Evolutionary conservation across 192 early-diverging fungal species (phyloP).

Genomic region (Chytriomyces sp.): DNA sequence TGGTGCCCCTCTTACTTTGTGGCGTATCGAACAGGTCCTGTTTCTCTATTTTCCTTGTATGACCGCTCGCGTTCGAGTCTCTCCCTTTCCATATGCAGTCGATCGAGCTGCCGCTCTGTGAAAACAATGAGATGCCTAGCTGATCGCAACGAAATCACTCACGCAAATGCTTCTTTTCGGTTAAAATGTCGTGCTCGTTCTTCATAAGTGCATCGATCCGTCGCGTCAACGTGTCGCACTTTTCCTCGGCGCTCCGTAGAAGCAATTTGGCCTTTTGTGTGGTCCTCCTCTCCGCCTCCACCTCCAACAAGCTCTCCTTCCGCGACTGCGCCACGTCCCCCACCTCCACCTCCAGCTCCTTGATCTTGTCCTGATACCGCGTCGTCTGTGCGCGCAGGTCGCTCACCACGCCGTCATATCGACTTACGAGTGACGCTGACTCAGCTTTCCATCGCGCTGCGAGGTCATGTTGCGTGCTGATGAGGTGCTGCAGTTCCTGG

Average conservation of each 20-base stretch:
- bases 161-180: constrained; percentile 44
- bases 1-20: not conserved
- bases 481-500: constrained; percentile 44
- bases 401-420: constrained; percentile 35
- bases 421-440: constrained; percentile 4
- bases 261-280: constrained; percentile 12
- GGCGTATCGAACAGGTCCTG: not conserved
- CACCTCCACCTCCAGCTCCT: constrained; percentile 33
- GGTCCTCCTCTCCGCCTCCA: constrained; percentile 42
- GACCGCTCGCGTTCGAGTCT: constrained; percentile 33
- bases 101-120: constrained; percentile 48
- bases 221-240: constrained; percentile 25
- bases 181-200: constrained; percentile 40
- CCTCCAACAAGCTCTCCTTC: constrained; percentile 31
- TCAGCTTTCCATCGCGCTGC: constrained; percentile 38
- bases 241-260: constrained; percentile 31
- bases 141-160: too few relatives aligned
- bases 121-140: not conserved
- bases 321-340: not conserved
- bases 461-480: constrained; percentile 39
- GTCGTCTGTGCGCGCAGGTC: constrained; percentile 32
- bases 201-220: constrained; percentile 25
- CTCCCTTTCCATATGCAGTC: constrained; percentile 40
- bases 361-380: constrained; percentile 8
- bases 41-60: constrained; percentile 13